A percentile compares a stretch with the other conserved stretches of the same genome.
Conservation (phyloP, 2,329 filamentous ascomycete genomes). For the Talaromyces piceae region DNA sequence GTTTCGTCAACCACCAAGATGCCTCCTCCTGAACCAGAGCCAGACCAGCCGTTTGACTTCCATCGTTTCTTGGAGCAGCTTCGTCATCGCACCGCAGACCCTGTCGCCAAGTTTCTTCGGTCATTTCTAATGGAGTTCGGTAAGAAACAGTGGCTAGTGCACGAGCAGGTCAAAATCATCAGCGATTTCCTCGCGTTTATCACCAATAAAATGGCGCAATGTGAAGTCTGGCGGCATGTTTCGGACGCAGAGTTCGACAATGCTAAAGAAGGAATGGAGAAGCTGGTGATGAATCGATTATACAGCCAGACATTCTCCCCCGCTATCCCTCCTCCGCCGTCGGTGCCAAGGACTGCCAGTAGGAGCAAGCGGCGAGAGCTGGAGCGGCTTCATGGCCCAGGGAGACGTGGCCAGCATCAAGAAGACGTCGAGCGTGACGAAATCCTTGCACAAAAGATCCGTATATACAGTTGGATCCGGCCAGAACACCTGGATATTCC, state of each 20-base stretch:
- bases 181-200: slow-evolving; percentile 95
- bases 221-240: slow-evolving; percentile 92
- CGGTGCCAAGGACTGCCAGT: slow-evolving; percentile 50
- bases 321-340: slow-evolving; percentile 73
- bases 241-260: slow-evolving; percentile 98
- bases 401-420: slow-evolving; percentile 90
- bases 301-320: slow-evolving; percentile 96
- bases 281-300: slow-evolving; percentile 95
- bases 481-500: slow-evolving; percentile 93
- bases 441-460: slow-evolving; percentile 90
- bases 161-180: slow-evolving; percentile 98
- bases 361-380: slow-evolving; percentile 62
- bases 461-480: slow-evolving; percentile 90
- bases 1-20: slow-evolving; percentile 37
- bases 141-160: slow-evolving; percentile 98
- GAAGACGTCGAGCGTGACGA: slow-evolving; percentile 97
- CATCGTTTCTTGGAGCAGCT: slow-evolving; percentile 94
- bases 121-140: slow-evolving; percentile 92
- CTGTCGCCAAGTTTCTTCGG: slow-evolving; percentile 88
- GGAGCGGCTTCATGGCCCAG: slow-evolving; percentile 65
- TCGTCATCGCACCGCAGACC: slow-evolving; percentile 93
- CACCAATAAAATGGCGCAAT: slow-evolving; percentile 94
- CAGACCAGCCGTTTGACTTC: slow-evolving; percentile 87
- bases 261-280: slow-evolving; percentile 97
- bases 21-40: slow-evolving; percentile 71